Evolutionary conservation across 179 eudicot genomes (phyloP), one percentile per base, ranked within the genome.

Genomic region (Monotropa hypopitys): DNA sequence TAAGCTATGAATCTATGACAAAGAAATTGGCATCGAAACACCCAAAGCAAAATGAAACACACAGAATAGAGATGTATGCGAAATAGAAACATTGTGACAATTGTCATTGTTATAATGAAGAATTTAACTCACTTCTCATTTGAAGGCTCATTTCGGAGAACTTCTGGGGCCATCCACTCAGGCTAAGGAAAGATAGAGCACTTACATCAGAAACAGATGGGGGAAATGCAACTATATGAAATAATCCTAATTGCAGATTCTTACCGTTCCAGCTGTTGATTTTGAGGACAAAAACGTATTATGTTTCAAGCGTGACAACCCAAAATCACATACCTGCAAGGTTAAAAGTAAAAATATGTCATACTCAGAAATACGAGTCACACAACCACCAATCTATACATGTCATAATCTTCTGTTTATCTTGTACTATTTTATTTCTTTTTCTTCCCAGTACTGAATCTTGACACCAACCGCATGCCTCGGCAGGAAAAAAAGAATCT

Each of bases 91-190:
- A 35, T 42, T 26, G 16, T 56, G 15, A 54, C 38, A 7, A 16
- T 56, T n/a, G n/a, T 40, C 50, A 74, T 38, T 20, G 28, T 13
- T 16, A 23, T 5, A 12, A 21, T 30, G 18, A 35, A 30, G 50
- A 42, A 65, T 72, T 50, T 61, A 63, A 89, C 99, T 95, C 83
- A 95, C 99, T 95, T 95, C 80, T 95, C 99, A 79, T 90, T 95
- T 80, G 99, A 93, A 79, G 88, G 97, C 85, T 95, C 99, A 82
- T 95, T 95, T 67, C 99, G 93, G 65, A 95, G 97, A 77, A 95
- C 99, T 87, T 95, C 99, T 46, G 99, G 99, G 18, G 99, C 99
- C 99, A 95, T 95, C 99, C 99, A 95, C 83, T 95, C 99, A 46
- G 99, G 97, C 99, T 95, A 76, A 72, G 61, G 62, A 59, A 76